These are phyloP conservation scores for Pyrrhoderma noxium DNA, from an alignment of 1,284 basidiomycete species.

Conservation along the genomic window DNA sequence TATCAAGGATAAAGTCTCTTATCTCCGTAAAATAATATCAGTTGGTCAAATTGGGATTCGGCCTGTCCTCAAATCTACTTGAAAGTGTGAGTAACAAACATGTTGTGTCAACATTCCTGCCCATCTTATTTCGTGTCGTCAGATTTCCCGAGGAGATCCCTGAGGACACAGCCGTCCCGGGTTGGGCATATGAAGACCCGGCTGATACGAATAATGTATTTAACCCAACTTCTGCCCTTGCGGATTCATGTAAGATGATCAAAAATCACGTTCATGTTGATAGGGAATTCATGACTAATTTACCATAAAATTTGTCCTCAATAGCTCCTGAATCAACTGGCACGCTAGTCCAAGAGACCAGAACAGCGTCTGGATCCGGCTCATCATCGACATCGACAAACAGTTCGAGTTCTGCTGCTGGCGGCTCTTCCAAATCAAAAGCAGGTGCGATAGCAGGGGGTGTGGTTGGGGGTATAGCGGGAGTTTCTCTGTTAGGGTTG, in stretches of 20 bases:
- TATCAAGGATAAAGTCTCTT: background rate
- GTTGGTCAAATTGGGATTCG: conserved; percentile 13
- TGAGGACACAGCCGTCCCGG: conserved; percentile 16
- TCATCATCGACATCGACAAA: background rate
- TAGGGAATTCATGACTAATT: background rate
- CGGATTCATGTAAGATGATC: conserved; percentile 3
- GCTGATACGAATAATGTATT: conserved; percentile 1
- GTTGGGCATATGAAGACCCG: conserved; percentile 19
- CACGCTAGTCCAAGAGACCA: conserved; percentile 8
- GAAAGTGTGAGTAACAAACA: background rate
- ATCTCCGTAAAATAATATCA: background rate
- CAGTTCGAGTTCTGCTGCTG: background rate
- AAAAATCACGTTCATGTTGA: background rate
- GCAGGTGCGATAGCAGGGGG: conserved; percentile 44
- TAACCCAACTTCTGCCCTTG: conserved; percentile 1
- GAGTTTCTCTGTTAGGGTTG: conserved; percentile 27
- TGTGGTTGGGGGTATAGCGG: conserved; percentile 38
- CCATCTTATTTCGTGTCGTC: background rate
- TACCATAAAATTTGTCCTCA: background rate
- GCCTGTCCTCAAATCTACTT: conserved; percentile 8
- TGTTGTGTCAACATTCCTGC: background rate
- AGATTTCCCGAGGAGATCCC: conserved; percentile 19
- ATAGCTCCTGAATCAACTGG: conserved; percentile 15
- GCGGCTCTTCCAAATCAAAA: conserved; percentile 21
- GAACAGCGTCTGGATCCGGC: background rate